Percentiles rank a stretch among this genome's conserved stretches.
phyloP scores from a whole-genome alignment of 176 grass and related monocot genomes.

The Oryza rufipogon region DNA sequence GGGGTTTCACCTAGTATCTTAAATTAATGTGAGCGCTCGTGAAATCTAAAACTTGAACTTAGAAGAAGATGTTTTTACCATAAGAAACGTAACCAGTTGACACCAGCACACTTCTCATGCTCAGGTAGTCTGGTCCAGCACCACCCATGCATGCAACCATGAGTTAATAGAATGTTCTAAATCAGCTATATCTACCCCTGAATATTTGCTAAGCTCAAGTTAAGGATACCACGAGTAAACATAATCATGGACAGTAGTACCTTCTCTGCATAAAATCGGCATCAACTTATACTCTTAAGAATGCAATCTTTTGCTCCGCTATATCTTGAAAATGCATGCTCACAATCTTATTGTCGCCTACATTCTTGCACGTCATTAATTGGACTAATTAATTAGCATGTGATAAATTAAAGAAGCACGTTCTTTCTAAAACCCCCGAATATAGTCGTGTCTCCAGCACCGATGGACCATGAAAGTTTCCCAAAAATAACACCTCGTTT shows the following conservation, averaged over 20 bases:
- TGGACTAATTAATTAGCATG: background rate
- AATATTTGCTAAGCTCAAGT: too few relatives aligned
- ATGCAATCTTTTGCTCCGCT: background rate
- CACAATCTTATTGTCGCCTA: background rate
- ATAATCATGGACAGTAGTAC: background rate
- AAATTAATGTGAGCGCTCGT: too few relatives aligned
- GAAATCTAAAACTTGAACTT: too few relatives aligned
- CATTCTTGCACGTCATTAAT: background rate
- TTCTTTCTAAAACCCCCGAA: background rate
- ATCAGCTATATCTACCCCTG: too few relatives aligned
- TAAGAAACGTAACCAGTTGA: too few relatives aligned
- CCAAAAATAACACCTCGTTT: constrained; percentile 32
- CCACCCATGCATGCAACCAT: background rate
- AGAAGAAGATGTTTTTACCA: too few relatives aligned
- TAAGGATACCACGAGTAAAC: too few relatives aligned
- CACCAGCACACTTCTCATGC: background rate
- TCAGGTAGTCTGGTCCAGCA: background rate
- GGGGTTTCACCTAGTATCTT: too few relatives aligned
- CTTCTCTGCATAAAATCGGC: background rate
- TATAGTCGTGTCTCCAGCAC: background rate
- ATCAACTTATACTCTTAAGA: background rate
- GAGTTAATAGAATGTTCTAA: too few relatives aligned
- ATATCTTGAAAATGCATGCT: background rate
- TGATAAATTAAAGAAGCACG: constrained; percentile 4
- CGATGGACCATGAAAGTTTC: constrained; percentile 5